A percentile compares a stretch with the other conserved stretches of the same genome.
Evolutionary conservation across 441 rosid species (phyloP).

Genomic region (Hypseocharis bilobata): DNA sequence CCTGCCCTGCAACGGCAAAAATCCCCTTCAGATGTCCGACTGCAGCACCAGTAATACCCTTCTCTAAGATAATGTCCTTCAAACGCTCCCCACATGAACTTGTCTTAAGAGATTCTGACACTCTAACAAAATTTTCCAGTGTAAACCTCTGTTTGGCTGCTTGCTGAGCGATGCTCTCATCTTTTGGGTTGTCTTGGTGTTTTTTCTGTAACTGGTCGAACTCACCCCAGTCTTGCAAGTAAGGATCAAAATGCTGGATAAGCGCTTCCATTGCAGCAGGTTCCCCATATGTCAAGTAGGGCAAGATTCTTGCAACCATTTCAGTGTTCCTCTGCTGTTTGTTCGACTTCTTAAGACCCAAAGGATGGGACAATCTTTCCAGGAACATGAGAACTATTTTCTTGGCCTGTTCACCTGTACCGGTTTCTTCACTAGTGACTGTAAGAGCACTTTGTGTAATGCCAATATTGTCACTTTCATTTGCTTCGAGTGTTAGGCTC

Average conservation of each 20-base stretch:
- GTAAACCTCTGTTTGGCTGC: constrained; percentile 76
- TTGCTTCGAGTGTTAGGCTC: constrained; percentile 93
- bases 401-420: constrained; percentile 93
- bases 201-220: constrained; percentile 75
- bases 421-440: constrained; percentile 80
- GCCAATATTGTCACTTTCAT: constrained; percentile 83
- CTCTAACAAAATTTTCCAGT: constrained; percentile 90
- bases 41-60: constrained; percentile 79
- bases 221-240: constrained; percentile 83
- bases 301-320: constrained; percentile 99
- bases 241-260: constrained; percentile 80
- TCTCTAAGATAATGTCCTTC: constrained; percentile 89
- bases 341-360: constrained; percentile 82
- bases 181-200: constrained; percentile 66
- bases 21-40: constrained; percentile 66
- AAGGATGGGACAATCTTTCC: constrained; percentile 89
- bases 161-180: constrained; percentile 59
- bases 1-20: constrained; percentile 71
- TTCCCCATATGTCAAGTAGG: constrained; percentile 98
- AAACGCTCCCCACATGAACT: constrained; percentile 98
- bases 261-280: constrained; percentile 99
- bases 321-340: constrained; percentile 99
- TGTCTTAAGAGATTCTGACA: constrained; percentile 95
- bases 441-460: constrained; percentile 72
- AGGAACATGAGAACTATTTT: constrained; percentile 97